Percentiles rank a stretch among this genome's conserved stretches.
These are phyloP conservation scores for Mycena leptocephala DNA, from an alignment of 768 basidiomycete species.

Conservation along the genomic window DNA sequence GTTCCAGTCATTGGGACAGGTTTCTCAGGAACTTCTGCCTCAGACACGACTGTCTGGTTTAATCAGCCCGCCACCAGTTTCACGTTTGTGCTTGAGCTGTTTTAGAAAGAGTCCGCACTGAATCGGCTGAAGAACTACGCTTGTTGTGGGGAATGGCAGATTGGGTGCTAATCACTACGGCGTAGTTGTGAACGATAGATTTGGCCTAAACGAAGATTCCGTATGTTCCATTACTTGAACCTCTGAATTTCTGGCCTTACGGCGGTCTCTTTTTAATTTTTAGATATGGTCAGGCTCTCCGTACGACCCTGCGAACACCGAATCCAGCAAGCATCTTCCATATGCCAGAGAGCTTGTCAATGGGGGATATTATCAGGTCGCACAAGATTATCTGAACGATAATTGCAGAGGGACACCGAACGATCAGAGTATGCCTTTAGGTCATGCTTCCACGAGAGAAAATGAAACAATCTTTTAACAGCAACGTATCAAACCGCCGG, in stretches of 20 bases:
- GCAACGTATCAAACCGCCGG: slow-evolving; percentile 18
- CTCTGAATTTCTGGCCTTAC: background rate
- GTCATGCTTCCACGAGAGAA: background rate
- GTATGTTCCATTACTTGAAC: background rate
- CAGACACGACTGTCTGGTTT: slow-evolving; percentile 26
- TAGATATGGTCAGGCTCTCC: slow-evolving; percentile 28
- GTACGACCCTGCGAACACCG: slow-evolving; percentile 14
- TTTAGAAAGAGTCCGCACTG: background rate
- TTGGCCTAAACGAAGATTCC: slow-evolving; percentile 22
- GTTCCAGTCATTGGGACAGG: background rate
- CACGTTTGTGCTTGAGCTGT: background rate
- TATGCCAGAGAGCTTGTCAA: slow-evolving; percentile 21
- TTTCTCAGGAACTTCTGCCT: background rate
- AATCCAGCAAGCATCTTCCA: slow-evolving; percentile 11
- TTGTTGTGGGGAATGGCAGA: slow-evolving; percentile 21
- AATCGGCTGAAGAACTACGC: background rate
- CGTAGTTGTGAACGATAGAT: slow-evolving; percentile 8
- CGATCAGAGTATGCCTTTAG: background rate
- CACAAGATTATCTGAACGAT: slow-evolving; percentile 21
- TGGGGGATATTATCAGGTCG: slow-evolving; percentile 7
- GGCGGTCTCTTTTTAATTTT: background rate
- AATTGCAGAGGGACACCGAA: slow-evolving; percentile 13
- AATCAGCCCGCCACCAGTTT: slow-evolving; percentile 14
- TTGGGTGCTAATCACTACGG: slow-evolving; percentile 23
- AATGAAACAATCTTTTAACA: background rate